Conservation (phyloP, 129 eudicot genomes). For the Helianthus tuberosus region DNA sequence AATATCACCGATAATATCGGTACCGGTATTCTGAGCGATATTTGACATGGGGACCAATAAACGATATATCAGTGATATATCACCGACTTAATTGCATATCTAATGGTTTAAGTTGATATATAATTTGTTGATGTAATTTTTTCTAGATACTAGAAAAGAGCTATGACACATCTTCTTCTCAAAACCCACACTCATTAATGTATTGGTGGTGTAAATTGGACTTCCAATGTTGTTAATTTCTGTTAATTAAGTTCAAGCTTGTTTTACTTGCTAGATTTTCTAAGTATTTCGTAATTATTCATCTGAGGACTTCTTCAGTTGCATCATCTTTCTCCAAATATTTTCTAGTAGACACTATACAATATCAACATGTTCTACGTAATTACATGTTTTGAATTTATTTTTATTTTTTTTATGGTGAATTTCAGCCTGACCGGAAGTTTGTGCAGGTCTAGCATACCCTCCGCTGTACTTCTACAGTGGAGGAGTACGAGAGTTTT, state of each 20-base stretch:
- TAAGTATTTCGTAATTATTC: neutral
- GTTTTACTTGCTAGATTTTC: neutral
- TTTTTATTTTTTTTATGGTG: constrained; percentile 10
- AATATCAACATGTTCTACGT: neutral
- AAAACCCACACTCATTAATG: neutral
- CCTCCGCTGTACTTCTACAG: constrained; percentile 97
- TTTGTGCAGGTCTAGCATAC: constrained; percentile 82
- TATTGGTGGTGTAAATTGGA: no score
- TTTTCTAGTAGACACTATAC: neutral
- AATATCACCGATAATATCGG: no score
- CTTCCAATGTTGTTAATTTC: neutral
- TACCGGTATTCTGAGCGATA: no score
- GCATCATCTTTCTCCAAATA: neutral
- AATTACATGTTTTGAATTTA: neutral
- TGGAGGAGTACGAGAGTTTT: constrained; percentile 94
- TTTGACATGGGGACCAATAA: no score
- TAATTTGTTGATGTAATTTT: constrained; percentile 6
- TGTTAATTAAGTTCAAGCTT: constrained; percentile 4
- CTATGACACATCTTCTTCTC: neutral
- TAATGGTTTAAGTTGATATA: no score
- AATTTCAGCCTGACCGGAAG: constrained; percentile 14
- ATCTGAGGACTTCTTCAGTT: neutral
- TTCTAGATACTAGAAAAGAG: neutral
- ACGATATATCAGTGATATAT: no score
- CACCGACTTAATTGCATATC: no score